phyloP scores from a whole-genome alignment of 371 early-diverging fungal species.

The Mucor piriformis region DNA sequence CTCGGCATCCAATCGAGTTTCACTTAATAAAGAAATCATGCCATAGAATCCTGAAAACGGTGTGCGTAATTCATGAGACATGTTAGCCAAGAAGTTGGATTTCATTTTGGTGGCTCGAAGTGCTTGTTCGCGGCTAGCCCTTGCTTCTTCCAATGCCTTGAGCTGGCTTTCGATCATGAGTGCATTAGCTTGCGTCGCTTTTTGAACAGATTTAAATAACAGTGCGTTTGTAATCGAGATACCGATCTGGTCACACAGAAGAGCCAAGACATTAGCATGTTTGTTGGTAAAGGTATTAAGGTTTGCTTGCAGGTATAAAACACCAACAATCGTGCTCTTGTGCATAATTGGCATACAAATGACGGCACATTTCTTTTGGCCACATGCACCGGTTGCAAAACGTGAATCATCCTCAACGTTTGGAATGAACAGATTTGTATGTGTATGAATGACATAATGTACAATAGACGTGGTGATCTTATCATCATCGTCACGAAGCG shows the following conservation, averaged over 20 bases:
- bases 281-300: constrained; percentile 58
- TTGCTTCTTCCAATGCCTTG: constrained; percentile 47
- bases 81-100: constrained; percentile 63
- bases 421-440: constrained; percentile 40
- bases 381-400: constrained; percentile 35
- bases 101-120: constrained; percentile 46
- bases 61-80: constrained; percentile 57
- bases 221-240: constrained; percentile 65
- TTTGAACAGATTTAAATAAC: constrained; percentile 53
- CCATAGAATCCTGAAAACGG: constrained; percentile 66
- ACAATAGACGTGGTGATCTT: constrained; percentile 41
- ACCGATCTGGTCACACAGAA: constrained; percentile 64
- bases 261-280: constrained; percentile 55
- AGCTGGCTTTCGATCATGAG: constrained; percentile 45
- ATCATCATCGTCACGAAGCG: constrained; percentile 40
- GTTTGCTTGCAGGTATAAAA: constrained; percentile 58
- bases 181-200: constrained; percentile 41
- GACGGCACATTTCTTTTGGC: constrained; percentile 39
- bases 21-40: constrained; percentile 59
- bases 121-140: constrained; percentile 47
- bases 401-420: constrained; percentile 45
- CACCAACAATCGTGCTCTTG: constrained; percentile 57
- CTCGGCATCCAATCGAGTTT: constrained; percentile 55
- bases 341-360: constrained; percentile 62
- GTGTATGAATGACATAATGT: constrained; percentile 47